Percentiles rank a stretch among this genome's conserved stretches.
These are phyloP conservation scores for Fusarium sp. DNA, from an alignment of 2,329 filamentous ascomycete species.

Conservation along the genomic window DNA sequence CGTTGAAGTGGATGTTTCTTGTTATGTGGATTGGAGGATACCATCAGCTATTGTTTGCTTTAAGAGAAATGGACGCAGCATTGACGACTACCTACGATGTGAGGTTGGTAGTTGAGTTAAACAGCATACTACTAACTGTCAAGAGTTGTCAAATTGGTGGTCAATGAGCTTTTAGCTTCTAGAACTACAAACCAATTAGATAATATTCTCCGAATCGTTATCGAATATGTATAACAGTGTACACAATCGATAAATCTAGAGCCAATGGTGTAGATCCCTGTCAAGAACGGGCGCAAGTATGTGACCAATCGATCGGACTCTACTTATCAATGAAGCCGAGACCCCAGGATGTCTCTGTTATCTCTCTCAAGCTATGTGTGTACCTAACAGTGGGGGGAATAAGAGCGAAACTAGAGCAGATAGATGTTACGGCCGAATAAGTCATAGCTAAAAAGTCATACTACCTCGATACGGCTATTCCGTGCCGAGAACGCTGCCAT, in stretches of 20 bases:
- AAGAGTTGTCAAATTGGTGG: background rate
- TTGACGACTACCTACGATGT: background rate
- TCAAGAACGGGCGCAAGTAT: constrained; percentile 14
- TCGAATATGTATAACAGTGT: constrained; percentile 23
- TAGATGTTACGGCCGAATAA: constrained; percentile 18
- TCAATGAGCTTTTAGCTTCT: background rate
- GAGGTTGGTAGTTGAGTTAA: background rate
- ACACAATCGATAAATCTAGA: constrained; percentile 11
- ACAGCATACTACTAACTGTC: background rate
- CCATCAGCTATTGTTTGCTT: constrained; percentile 14
- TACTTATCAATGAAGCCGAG: constrained; percentile 27
- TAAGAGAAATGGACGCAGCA: background rate
- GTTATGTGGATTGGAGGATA: constrained; percentile 26
- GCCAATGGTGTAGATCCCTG: constrained; percentile 28
- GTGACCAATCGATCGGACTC: constrained; percentile 26
- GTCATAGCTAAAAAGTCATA: constrained; percentile 27
- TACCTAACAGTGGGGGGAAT: constrained; percentile 19
- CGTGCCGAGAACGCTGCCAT: constrained; percentile 19
- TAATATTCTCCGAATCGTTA: constrained; percentile 5
- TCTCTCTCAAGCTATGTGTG: constrained; percentile 19
- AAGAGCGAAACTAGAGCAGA: constrained; percentile 4
- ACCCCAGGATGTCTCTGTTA: constrained; percentile 22
- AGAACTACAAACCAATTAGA: background rate
- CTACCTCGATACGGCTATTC: constrained; percentile 38
- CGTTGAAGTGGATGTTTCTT: constrained; percentile 17